A percentile compares a stretch with the other conserved stretches of the same genome.
Evolutionary conservation across 2,329 filamentous ascomycete genomes (phyloP).

Genomic region (Curvularia verruculosa): DNA sequence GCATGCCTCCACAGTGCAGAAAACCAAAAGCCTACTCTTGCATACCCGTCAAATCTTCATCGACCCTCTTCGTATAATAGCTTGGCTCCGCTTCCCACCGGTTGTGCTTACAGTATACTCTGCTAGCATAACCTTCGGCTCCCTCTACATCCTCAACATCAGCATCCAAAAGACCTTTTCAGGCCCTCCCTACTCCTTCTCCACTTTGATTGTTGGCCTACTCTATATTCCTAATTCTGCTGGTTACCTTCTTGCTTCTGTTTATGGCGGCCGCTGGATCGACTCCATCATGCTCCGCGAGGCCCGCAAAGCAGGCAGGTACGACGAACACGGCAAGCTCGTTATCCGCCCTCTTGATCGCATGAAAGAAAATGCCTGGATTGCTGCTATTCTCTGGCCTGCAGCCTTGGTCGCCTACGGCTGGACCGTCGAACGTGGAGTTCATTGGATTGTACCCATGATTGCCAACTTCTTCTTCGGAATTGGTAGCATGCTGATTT

Average conservation of each 20-base stretch:
- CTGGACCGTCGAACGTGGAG: constrained; percentile 43
- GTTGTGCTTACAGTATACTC: constrained; percentile 50
- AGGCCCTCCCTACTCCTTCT: constrained; percentile 43
- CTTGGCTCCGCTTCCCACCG: constrained; percentile 48
- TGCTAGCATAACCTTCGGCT: constrained; percentile 49
- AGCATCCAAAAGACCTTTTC: constrained; percentile 46
- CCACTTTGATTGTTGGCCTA: constrained; percentile 46
- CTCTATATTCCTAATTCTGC: constrained; percentile 48
- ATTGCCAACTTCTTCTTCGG: constrained; percentile 52
- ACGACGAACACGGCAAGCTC: constrained; percentile 45
- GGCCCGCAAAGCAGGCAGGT: constrained; percentile 45
- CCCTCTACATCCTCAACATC: constrained; percentile 51
- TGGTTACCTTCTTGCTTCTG: constrained; percentile 44
- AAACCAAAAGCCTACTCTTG: constrained; percentile 37
- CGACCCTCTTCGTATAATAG: constrained; percentile 48
- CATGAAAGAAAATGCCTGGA: constrained; percentile 52
- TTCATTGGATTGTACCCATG: constrained; percentile 46
- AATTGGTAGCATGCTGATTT: constrained; percentile 49
- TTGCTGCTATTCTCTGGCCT: constrained; percentile 46
- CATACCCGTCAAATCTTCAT: constrained; percentile 47
- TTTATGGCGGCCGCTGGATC: constrained; percentile 50
- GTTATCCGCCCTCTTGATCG: constrained; percentile 47
- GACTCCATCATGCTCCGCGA: constrained; percentile 51
- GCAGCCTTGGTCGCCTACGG: constrained; percentile 48
- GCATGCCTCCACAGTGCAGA: constrained; percentile 42